Percentiles rank a stretch among this genome's conserved stretches.
These are phyloP conservation scores for Kernera saxatilis DNA, from an alignment of 345 rosid species.

Conservation along the genomic window DNA sequence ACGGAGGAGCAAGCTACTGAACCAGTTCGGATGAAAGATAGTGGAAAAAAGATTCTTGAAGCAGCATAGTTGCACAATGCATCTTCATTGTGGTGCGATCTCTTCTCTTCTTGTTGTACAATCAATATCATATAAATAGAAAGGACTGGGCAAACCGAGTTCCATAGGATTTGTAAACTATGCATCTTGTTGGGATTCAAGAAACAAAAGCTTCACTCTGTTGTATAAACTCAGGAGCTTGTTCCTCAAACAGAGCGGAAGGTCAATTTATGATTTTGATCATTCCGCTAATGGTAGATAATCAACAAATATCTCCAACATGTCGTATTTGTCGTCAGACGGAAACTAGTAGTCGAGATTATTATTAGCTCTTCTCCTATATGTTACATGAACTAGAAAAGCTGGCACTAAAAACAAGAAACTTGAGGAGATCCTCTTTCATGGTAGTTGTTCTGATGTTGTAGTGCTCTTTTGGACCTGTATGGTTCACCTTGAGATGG, in stretches of 20 bases:
- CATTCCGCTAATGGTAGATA: neutral
- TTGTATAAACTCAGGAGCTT: conserved; percentile 10
- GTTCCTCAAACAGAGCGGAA: neutral
- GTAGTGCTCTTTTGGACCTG: conserved; percentile 2
- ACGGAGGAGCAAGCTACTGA: conserved; percentile 16
- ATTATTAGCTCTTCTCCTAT: neutral
- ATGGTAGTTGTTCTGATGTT: neutral
- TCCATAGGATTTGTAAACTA: neutral
- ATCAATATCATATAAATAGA: neutral
- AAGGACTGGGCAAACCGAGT: neutral
- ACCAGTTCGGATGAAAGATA: conserved; percentile 28
- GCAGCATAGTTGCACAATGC: conserved; percentile 34
- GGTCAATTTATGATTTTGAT: neutral
- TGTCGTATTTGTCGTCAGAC: neutral
- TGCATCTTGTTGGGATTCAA: neutral
- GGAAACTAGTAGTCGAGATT: neutral
- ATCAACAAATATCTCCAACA: neutral
- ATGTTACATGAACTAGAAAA: conserved; percentile 16
- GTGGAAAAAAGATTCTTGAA: conserved; percentile 37
- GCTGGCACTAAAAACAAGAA: neutral
- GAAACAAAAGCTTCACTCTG: conserved; percentile 5
- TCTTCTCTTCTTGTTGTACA: conserved; percentile 8
- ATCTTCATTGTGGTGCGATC: conserved; percentile 16
- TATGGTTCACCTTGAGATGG: neutral
- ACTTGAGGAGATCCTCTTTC: conserved; percentile 6